Evolutionary conservation across 768 basidiomycete genomes (phyloP), one percentile per base, ranked within the genome.

Genomic region (Macrolepiota dolichaula): DNA sequence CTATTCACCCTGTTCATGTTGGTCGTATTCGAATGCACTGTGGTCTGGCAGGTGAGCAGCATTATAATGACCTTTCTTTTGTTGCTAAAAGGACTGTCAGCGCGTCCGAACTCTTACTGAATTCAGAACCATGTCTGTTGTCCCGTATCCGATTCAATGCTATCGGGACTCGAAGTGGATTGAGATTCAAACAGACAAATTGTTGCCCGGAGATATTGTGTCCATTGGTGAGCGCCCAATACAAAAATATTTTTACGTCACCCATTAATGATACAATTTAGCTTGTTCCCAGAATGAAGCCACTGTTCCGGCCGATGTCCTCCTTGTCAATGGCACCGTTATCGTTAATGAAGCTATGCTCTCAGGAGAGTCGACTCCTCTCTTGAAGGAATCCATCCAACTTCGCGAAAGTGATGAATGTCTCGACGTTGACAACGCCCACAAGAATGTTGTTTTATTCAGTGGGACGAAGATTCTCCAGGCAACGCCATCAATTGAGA

Each of bases 321-420:
- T 99, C 17, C 82, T 99, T n/a, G 73, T 98, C 12, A 85, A 88
- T 59, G 97, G 97, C 10, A 92, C 94, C 0, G 91, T 89, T 64
- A 98, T 99, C 67, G 96, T 98, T 65, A 99, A 99, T 72, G 97
- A 99, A 73, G 97, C 97, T 27, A 98, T 99, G 97, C 79, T 99
- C 2, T 97, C 95, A 1, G 97, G 97, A 54, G 97, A 99, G 77
- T 97, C 95, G 0, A 99, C 97, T 0, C 97, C 97, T 0, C 79
- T 99, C 9, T 79, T 99, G 51, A 99, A 99, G 70, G 97, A 99
- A 69, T 94, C 92, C 13, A 89, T 98, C 59, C 90, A 94, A 64
- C 80, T 98, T 0, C 79, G 94, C 10, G 91, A 96, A 4, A 76
- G 79, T 0, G 71, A 76, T 4, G 95, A 96, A 54, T 79, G 75